phyloP scores from a whole-genome alignment of 345 rosid genomes.

The Brassica rapa region DNA sequence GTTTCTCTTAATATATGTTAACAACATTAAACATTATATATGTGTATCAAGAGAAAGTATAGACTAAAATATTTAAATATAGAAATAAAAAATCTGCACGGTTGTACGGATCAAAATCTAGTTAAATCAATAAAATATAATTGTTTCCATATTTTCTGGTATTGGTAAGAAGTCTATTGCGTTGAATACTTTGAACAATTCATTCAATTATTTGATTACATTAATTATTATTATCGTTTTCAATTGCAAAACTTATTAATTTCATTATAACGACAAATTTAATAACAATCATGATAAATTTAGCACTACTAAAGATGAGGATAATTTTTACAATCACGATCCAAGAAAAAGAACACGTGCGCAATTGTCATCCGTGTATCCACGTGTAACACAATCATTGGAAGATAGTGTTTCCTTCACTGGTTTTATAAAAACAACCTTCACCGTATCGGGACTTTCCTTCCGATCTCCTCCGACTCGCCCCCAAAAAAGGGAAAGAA shows the following conservation, averaged over 20 bases:
- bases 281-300: background rate
- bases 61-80: too few species aligned
- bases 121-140: too few species aligned
- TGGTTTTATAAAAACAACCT: conserved; percentile 12
- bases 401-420: conserved; percentile 3
- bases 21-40: too few species aligned
- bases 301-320: background rate
- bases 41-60: too few species aligned
- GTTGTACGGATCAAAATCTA: too few species aligned
- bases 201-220: background rate
- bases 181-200: background rate
- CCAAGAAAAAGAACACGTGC: conserved; percentile 7
- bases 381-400: conserved; percentile 18
- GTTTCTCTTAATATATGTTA: too few species aligned
- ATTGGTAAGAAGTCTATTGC: background rate
- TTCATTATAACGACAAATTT: background rate
- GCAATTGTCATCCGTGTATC: background rate
- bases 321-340: background rate
- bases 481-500: background rate
- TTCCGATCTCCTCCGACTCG: conserved; percentile 29
- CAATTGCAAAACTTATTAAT: background rate
- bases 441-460: conserved; percentile 30
- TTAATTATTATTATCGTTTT: background rate
- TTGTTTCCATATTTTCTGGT: background rate
- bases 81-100: too few species aligned